phyloP scores from a whole-genome alignment of 495 filamentous ascomycete species.

The Trichoderma virens region DNA sequence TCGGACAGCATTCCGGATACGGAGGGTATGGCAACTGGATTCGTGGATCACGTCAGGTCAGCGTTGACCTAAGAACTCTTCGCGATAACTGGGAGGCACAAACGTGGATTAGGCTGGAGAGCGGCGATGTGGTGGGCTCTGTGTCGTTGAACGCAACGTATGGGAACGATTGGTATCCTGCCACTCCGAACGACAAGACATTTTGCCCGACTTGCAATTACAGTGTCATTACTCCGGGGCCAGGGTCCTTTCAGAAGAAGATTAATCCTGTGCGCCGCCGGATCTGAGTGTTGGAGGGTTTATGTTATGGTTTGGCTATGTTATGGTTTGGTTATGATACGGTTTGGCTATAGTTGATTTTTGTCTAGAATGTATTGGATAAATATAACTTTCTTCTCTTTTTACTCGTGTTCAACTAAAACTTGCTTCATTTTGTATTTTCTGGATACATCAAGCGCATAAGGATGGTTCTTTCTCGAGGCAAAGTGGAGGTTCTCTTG shows the following conservation, averaged over 20 bases:
- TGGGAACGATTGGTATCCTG: constrained; percentile 50
- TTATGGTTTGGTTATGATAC: neutral
- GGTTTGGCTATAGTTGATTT: neutral
- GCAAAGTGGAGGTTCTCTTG: no score
- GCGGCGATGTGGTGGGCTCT: constrained; percentile 43
- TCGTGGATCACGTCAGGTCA: constrained; percentile 52
- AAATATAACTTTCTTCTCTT: neutral
- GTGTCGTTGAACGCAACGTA: constrained; percentile 65
- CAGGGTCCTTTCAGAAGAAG: neutral
- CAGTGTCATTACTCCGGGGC: neutral
- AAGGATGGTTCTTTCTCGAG: no score
- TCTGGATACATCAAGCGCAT: neutral
- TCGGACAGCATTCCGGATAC: constrained; percentile 63
- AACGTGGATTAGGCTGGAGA: constrained; percentile 62
- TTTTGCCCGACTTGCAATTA: constrained; percentile 19
- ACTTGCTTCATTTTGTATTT: neutral
- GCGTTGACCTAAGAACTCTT: constrained; percentile 32
- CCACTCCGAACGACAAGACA: constrained; percentile 31
- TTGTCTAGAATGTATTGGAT: constrained; percentile 2
- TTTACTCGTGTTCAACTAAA: neutral
- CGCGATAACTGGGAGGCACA: constrained; percentile 35
- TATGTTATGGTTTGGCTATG: neutral
- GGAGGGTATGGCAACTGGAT: constrained; percentile 62
- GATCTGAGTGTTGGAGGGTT: neutral
- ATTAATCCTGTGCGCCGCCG: neutral